Conservation (phyloP, 495 filamentous ascomycete species). For the Aspergillus panamensis region DNA sequence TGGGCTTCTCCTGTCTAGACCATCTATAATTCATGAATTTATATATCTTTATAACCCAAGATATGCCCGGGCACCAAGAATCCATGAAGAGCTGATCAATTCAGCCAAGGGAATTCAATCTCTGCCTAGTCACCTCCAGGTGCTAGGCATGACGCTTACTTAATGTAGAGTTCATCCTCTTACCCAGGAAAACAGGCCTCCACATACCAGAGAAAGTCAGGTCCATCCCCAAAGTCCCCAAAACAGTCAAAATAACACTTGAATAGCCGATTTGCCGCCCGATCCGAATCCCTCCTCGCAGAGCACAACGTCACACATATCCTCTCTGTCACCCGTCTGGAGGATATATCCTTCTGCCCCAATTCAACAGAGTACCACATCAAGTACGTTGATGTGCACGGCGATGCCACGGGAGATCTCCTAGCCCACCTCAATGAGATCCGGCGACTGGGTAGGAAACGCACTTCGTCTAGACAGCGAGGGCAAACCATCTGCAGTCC, state of each 20-base stretch:
- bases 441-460: background rate
- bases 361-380: background rate
- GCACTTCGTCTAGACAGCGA: background rate
- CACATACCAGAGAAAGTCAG: background rate
- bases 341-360: background rate
- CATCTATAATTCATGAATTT: too few species aligned
- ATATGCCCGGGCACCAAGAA: too few species aligned
- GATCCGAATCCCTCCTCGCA: background rate
- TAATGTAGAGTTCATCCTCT: too few species aligned
- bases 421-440: slow-evolving; percentile 2
- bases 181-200: too few species aligned
- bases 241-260: background rate
- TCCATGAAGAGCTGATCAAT: too few species aligned
- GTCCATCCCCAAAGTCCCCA: background rate
- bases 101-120: too few species aligned
- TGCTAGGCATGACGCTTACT: too few species aligned
- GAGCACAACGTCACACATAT: slow-evolving; percentile 6
- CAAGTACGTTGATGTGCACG: slow-evolving; percentile 8
- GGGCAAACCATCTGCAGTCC: background rate
- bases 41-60: too few species aligned
- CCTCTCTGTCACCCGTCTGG: slow-evolving; percentile 4
- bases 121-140: too few species aligned
- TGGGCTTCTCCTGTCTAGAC: too few species aligned
- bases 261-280: background rate
- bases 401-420: slow-evolving; percentile 9